Percentiles rank a stretch among this genome's conserved stretches.
phyloP scores from a whole-genome alignment of 768 basidiomycete species.

The Auricularia sp. region DNA sequence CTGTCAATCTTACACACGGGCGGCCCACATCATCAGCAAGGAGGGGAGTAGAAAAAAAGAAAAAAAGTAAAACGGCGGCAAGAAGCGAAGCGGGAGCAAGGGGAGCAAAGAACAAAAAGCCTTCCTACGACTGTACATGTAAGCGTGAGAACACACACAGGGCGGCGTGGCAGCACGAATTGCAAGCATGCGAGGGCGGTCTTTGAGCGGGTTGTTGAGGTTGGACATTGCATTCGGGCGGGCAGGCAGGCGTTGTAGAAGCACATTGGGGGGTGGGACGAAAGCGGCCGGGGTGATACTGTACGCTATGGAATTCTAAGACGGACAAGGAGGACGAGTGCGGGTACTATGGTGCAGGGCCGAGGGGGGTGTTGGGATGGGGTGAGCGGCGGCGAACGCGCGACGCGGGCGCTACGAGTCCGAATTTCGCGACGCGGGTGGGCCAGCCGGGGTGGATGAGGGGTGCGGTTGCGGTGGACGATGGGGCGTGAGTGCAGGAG shows the following conservation, averaged over 20 bases:
- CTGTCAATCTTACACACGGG: too few species aligned
- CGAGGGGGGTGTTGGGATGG: not conserved
- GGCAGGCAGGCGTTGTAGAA: not conserved
- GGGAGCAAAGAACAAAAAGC: not conserved
- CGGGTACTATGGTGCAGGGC: not conserved
- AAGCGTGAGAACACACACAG: too few species aligned
- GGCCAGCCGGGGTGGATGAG: too few species aligned
- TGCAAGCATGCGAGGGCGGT: not conserved
- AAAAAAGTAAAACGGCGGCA: too few species aligned
- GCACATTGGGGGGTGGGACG: not conserved
- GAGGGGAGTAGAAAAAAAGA: too few species aligned
- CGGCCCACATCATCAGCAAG: too few species aligned
- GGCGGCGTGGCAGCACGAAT: not conserved
- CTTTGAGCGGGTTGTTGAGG: not conserved
- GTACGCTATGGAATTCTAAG: not conserved
- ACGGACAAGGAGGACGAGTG: not conserved
- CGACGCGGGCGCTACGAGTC: too few species aligned
- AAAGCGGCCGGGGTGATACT: not conserved
- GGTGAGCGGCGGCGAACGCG: not conserved
- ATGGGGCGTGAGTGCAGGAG: too few species aligned
- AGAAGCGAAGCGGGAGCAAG: not conserved
- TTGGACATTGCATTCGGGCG: not conserved
- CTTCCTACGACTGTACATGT: not conserved
- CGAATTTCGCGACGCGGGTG: too few species aligned
- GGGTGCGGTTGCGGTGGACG: too few species aligned